Evolutionary conservation across 2,329 filamentous ascomycete species (phyloP), one percentile per base, ranked within the genome.

Genomic region (Pseudogymnoascus sp.): DNA sequence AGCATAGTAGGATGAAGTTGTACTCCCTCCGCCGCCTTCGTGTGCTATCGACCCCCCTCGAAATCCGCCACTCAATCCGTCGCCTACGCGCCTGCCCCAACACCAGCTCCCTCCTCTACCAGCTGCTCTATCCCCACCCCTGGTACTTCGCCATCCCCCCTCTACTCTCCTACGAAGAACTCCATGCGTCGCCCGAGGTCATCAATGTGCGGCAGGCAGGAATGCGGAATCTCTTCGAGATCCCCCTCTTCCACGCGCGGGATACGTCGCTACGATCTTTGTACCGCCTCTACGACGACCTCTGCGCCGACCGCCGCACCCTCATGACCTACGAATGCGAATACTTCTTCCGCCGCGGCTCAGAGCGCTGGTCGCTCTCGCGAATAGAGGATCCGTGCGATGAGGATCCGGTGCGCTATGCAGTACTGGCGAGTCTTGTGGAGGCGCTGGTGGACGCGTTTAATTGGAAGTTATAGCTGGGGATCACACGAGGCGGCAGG

Each of bases 181-280:
- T 43, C 43, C 19, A 23, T 23, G 19, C 43, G 3, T 48, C 43
- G 19, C 43, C 19, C 11, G 19, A 23, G 43, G 43, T 48, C 19
- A 48, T 48, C 11, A 48, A 48, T 8, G 11, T 1, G 43, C 5
- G 43, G 3, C 16, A 43, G 4, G 16, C 16, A 43, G 43, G 19
- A 48, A 68, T 73, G 41, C 69, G 69, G 43, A 70, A 73, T 36
- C 66, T 74, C 14, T 68, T 68, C 23, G 66, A 64, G 10, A 69
- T 73, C 48, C 69, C 71, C 1, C 64, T 73, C 36, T 74, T 69
- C 69, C 69, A 69, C 14, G 63, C 67, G 51, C 68, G 72, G 4
- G 71, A 74, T 57, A 74, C 69, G 4, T 71, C 71, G 2, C 65
- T 73, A 3, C 71, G 72, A 28, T 70, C 70, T 14, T 61, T 72